Conservation (phyloP, 2,329 filamentous ascomycete species). For the Penicillium sp. region DNA sequence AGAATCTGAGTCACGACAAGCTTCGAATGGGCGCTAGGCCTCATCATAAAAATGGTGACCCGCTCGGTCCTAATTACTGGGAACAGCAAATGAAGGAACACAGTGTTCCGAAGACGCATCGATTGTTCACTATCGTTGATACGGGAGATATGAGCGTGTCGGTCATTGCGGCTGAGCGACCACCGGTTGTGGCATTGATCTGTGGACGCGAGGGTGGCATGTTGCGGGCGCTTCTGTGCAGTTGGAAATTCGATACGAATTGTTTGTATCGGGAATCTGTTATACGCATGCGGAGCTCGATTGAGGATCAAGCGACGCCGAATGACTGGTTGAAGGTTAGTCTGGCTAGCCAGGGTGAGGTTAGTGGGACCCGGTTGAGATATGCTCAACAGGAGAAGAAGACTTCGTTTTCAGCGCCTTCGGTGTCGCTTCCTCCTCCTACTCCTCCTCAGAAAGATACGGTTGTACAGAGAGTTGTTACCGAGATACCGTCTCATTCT, state of each 20-base stretch:
- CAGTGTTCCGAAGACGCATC: slow-evolving; percentile 11
- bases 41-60: background rate
- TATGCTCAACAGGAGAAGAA: background rate
- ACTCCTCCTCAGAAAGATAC: background rate
- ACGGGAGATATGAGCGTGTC: slow-evolving; percentile 32
- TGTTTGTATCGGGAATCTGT: slow-evolving; percentile 17
- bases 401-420: background rate
- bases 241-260: slow-evolving; percentile 19
- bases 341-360: slow-evolving; percentile 15
- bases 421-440: background rate
- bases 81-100: slow-evolving; percentile 1
- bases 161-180: slow-evolving; percentile 30
- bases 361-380: background rate
- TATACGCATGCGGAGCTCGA: slow-evolving; percentile 18
- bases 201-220: slow-evolving; percentile 34
- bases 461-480: background rate
- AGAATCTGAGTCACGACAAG: slow-evolving; percentile 2
- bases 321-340: slow-evolving; percentile 20
- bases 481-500: background rate
- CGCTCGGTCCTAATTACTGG: background rate
- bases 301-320: slow-evolving; percentile 8
- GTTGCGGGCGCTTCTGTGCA: slow-evolving; percentile 29
- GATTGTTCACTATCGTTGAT: slow-evolving; percentile 35
- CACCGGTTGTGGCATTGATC: slow-evolving; percentile 30
- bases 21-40: slow-evolving; percentile 6